phyloP scores from a whole-genome alignment of 2,329 filamentous ascomycete species.

The Aspergillus quadricinctus region DNA sequence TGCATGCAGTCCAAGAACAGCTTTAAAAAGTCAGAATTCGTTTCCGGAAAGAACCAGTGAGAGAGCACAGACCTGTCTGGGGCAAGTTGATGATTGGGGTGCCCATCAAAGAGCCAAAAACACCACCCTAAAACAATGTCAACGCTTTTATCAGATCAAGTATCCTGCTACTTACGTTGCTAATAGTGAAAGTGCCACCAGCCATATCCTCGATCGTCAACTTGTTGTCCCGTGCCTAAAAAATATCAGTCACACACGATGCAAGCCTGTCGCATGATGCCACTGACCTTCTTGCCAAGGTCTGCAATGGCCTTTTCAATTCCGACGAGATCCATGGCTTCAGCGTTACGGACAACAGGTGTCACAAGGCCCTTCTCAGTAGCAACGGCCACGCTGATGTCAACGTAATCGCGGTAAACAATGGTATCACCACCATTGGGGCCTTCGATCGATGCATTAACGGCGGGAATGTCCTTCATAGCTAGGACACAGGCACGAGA shows the following conservation, averaged over 20 bases:
- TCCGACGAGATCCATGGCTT: constrained; percentile 77
- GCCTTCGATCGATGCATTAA: constrained; percentile 96
- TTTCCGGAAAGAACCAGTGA: constrained; percentile 1
- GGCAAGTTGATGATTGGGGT: constrained; percentile 98
- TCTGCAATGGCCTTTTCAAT: constrained; percentile 92
- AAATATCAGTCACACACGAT: neutral
- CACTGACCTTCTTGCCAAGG: constrained; percentile 81
- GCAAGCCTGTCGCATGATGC: constrained; percentile 7
- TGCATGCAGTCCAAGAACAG: constrained; percentile 87
- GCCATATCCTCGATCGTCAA: constrained; percentile 99
- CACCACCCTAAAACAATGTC: constrained; percentile 57
- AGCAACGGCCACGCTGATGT: constrained; percentile 94
- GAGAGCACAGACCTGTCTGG: constrained; percentile 60
- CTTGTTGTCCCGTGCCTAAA: constrained; percentile 85
- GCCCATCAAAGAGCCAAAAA: constrained; percentile 95
- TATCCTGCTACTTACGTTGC: constrained; percentile 58
- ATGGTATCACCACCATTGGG: constrained; percentile 94
- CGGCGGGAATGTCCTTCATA: constrained; percentile 88
- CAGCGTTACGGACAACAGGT: constrained; percentile 89
- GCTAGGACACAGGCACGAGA: constrained; percentile 83
- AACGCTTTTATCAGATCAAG: neutral
- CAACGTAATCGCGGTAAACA: constrained; percentile 96
- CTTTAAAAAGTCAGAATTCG: constrained; percentile 28
- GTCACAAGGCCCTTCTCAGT: constrained; percentile 97
- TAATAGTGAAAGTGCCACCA: constrained; percentile 96